phyloP scores from a whole-genome alignment of 192 early-diverging fungal species.

The Coemansia asiatica region DNA sequence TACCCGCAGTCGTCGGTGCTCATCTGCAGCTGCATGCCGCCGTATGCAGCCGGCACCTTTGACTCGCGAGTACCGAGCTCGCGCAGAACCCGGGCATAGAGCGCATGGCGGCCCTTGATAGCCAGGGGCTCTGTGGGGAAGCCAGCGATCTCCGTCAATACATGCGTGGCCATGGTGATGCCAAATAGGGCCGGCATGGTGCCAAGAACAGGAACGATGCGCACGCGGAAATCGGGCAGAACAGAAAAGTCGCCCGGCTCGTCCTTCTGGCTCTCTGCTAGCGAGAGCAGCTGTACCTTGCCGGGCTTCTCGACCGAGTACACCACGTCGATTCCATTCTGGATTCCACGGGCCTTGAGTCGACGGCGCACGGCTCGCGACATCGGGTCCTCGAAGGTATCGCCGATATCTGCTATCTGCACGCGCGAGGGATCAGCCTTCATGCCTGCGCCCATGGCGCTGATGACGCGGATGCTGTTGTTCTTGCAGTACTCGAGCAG shows the following conservation, averaged over 20 bases:
- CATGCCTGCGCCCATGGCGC: slow-evolving; percentile 97
- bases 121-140: slow-evolving; percentile 72
- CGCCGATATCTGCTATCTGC: slow-evolving; percentile 93
- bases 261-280: slow-evolving; percentile 79
- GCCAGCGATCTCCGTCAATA: slow-evolving; percentile 65
- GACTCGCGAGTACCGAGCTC: slow-evolving; percentile 67
- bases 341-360: slow-evolving; percentile 70
- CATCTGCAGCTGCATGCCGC: slow-evolving; percentile 47
- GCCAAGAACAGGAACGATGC: slow-evolving; percentile 78
- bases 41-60: slow-evolving; percentile 9
- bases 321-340: slow-evolving; percentile 84
- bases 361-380: slow-evolving; percentile 80
- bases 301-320: slow-evolving; percentile 96
- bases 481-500: slow-evolving; percentile 84
- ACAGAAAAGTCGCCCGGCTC: slow-evolving; percentile 88
- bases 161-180: slow-evolving; percentile 85
- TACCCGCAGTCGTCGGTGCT: slow-evolving; percentile 72
- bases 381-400: slow-evolving; percentile 93
- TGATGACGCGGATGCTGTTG: slow-evolving; percentile 74
- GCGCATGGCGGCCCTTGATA: slow-evolving; percentile 71
- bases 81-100: slow-evolving; percentile 72
- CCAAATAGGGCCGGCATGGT: slow-evolving; percentile 96
- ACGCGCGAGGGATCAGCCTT: slow-evolving; percentile 95
- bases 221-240: slow-evolving; percentile 92
- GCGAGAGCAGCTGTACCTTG: slow-evolving; percentile 81